Evolutionary conservation across 2,329 filamentous ascomycete species (phyloP), one percentile per base, ranked within the genome.

Genomic region (Xylaria digitata): DNA sequence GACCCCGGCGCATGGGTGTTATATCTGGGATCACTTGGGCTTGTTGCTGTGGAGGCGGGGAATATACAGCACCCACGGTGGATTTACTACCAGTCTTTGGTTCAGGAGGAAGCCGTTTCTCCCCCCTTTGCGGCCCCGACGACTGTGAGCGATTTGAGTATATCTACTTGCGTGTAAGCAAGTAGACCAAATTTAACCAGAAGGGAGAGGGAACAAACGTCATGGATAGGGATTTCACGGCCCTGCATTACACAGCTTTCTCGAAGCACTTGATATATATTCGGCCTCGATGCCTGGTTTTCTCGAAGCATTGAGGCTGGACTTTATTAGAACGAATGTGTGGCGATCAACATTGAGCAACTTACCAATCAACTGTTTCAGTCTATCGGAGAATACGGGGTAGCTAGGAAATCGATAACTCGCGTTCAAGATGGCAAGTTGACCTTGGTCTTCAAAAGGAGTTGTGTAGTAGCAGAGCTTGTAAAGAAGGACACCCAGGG

Each of bases 401-500:
- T 97, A 93, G 66, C 86, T 88, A 6, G 95, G 96, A 75, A 93
- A 99, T 75, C 92, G 94, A 85, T 93, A 98, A 79, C 89, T 96
- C 57, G 96, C 96, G 77, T 98, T 98, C 68, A 99, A 82, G 70
- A 99, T 99, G 13, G 96, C 96, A 83, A 98, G 92, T 82, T 97
- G 95, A 30, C 96, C 96, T 76, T 97, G 94, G 70, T 98, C 95
- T 81, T 99, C 96, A 75, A 99, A 99, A 0, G 96, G 96, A 6
- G 96, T 99, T 1, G 96, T 99, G 80, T 99, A 99, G 81, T 98
- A 99, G 83, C 96, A 99, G 68, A 99, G 85, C 84, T 99, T 99
- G 84, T 99, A 99, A 61, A 99, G 82, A 65, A 99, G 83, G 48
- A 99, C 96, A 5, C 96, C 96, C 68, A 99, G 82, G 0, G 96